Base-by-base conservation (phyloP, 2,329 filamentous ascomycete genomes). In the Alternaria arborescens region DNA sequence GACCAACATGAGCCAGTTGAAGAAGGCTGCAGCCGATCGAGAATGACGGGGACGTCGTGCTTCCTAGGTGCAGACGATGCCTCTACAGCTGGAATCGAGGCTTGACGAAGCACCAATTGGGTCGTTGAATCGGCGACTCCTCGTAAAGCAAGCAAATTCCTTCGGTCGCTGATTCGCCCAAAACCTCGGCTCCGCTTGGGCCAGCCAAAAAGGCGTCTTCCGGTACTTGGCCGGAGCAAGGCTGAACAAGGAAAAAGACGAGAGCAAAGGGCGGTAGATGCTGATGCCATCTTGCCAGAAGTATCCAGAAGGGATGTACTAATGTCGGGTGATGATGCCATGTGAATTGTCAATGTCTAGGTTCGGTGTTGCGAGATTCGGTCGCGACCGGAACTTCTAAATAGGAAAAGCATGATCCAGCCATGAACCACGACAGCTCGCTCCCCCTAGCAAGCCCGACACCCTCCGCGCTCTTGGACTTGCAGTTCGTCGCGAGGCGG, bases 81-180 rank as follows among this genome's bases (percentile, higher is more conserved):
- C 55, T 55, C 58, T 56, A 40, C 60, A 66, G 59, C 63, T 62
- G 62, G 60, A 54, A 56, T 59, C 48, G 64, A 63, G 61, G 61
- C 58, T 60, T 67, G 59, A 62, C 58, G 54, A 55, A 50, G 59
- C 63, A 70, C 60, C 64, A 68, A 71, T 71, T 72, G 66, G 68
- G 54, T 62, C 56, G 58, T 60, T 24, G 61, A 58, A 70, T 71
- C 69, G 70, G 69, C 70, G 71, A 68, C 59, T 64, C 65, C 59
- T 67, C 62, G 68, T 71, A 66, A 66, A 67, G 66, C 65, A 71
- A 73, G 71, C 67, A 66, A 66, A 66, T 65, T 63, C 64, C 60
- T 62, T 60, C 53, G 68, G 52, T 36, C 64, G 67, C 65, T 75
- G 73, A 69, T 74, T 73, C 68, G 72, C 55, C 47, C 56, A 46